Evolutionary conservation across 768 basidiomycete species (phyloP).

Genomic region (Trametes maxima): DNA sequence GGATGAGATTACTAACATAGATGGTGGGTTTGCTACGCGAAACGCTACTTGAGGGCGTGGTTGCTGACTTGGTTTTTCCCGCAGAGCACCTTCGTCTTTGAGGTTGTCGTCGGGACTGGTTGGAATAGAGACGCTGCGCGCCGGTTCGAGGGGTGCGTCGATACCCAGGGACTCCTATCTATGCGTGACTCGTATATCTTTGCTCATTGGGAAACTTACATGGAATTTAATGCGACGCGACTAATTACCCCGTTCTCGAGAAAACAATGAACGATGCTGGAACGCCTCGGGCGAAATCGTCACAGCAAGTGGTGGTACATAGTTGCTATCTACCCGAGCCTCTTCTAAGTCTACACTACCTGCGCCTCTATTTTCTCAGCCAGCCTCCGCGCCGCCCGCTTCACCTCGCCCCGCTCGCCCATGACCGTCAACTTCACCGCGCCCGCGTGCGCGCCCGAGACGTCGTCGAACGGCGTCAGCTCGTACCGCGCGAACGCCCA

Average conservation of each 20-base stretch:
- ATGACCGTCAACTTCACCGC: slow-evolving; percentile 78
- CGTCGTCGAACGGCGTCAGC: slow-evolving; percentile 44
- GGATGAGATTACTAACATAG: slow-evolving; percentile 10
- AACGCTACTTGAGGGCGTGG: no score
- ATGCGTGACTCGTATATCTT: not conserved
- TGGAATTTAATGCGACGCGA: not conserved
- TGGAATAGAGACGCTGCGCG: not conserved
- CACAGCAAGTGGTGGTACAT: not conserved
- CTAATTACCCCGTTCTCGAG: not conserved
- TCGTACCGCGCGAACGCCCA: slow-evolving; percentile 94
- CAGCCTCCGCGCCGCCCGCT: slow-evolving; percentile 55
- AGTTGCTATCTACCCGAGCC: not conserved
- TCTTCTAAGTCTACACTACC: slow-evolving; percentile 28
- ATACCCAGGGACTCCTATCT: not conserved
- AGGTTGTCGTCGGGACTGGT: not conserved
- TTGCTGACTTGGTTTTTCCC: not conserved
- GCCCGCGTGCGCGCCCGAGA: slow-evolving; percentile 30
- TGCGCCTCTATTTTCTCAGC: slow-evolving; percentile 46
- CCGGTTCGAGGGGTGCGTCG: not conserved
- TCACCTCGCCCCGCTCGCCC: slow-evolving; percentile 87
- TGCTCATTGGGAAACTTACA: not conserved
- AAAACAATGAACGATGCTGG: not conserved
- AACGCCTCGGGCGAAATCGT: not conserved
- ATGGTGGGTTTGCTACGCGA: not conserved
- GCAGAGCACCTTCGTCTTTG: slow-evolving; percentile 8